Evolutionary conservation across 805 yeast species (phyloP).

Genomic region (Starmerella potacharoeniae): DNA sequence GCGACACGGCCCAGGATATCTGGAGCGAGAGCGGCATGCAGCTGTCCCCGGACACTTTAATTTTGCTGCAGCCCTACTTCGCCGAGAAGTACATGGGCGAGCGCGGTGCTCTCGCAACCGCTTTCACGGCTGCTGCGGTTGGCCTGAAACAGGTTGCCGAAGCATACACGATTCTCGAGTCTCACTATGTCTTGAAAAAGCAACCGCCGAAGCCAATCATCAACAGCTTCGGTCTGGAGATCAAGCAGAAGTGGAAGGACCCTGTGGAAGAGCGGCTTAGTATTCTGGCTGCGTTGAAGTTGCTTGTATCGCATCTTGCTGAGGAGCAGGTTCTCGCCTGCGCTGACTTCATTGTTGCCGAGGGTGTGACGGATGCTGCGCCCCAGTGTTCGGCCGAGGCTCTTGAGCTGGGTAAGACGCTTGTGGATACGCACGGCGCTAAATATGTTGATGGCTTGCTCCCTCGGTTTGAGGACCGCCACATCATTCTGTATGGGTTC

Average conservation of each 20-base stretch:
- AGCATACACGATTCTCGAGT: slow-evolving; percentile 38
- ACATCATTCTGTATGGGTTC: slow-evolving; percentile 77
- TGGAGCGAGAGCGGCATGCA: slow-evolving; percentile 68
- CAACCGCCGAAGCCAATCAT: slow-evolving; percentile 28
- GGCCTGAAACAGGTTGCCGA: slow-evolving; percentile 20
- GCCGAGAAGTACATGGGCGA: slow-evolving; percentile 37
- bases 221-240: slow-evolving; percentile 71
- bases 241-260: slow-evolving; percentile 55
- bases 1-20: slow-evolving; percentile 60
- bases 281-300: slow-evolving; percentile 54
- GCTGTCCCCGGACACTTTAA: slow-evolving; percentile 33
- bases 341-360: slow-evolving; percentile 36
- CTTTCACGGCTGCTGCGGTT: slow-evolving; percentile 40
- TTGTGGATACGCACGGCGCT: slow-evolving; percentile 57
- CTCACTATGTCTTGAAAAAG: slow-evolving; percentile 47
- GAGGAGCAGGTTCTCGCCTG: slow-evolving; percentile 16
- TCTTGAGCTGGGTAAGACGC: slow-evolving; percentile 76
- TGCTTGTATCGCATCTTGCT: slow-evolving; percentile 40
- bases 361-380: slow-evolving; percentile 59
- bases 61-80: slow-evolving; percentile 39
- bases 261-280: slow-evolving; percentile 82
- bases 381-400: slow-evolving; percentile 41
- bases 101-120: slow-evolving; percentile 59
- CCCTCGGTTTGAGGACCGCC: slow-evolving; percentile 60
- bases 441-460: slow-evolving; percentile 58